Evolutionary conservation across 2,329 filamentous ascomycete genomes (phyloP).

Genomic region (Chlorencoelia australis): DNA sequence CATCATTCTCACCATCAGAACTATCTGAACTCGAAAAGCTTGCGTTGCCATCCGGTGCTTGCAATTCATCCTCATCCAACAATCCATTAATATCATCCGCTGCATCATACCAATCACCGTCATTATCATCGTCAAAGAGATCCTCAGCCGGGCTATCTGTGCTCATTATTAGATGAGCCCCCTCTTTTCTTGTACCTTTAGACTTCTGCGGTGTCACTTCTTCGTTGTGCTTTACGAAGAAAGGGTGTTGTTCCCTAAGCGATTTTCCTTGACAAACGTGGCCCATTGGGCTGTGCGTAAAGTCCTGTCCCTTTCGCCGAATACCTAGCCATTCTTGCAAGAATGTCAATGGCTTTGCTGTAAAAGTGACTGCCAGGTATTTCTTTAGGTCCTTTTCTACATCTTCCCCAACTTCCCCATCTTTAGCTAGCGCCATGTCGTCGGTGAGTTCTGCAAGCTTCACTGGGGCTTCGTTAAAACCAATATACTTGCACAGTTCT

Average conservation of each 20-base stretch:
- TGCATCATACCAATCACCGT: neutral
- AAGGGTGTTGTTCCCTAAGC: conserved; percentile 38
- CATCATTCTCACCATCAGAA: no score
- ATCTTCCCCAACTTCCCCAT: neutral
- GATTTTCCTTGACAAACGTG: conserved; percentile 29
- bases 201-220: neutral
- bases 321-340: conserved; percentile 47
- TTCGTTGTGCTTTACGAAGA: conserved; percentile 34
- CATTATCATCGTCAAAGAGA: neutral
- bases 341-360: conserved; percentile 34
- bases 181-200: neutral
- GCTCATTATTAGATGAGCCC: no score
- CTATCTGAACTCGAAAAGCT: no score
- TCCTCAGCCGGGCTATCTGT: no score
- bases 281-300: conserved; percentile 49
- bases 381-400: neutral
- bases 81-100: neutral
- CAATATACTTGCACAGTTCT: conserved; percentile 24
- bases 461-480: conserved; percentile 5
- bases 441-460: conserved; percentile 6
- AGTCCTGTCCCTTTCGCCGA: conserved; percentile 44
- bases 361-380: conserved; percentile 15
- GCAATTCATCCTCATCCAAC: neutral
- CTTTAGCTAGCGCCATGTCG: neutral
- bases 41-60: no score